Evolutionary conservation across 805 yeast species (phyloP).

Genomic region (Saccharomyces jurei): DNA sequence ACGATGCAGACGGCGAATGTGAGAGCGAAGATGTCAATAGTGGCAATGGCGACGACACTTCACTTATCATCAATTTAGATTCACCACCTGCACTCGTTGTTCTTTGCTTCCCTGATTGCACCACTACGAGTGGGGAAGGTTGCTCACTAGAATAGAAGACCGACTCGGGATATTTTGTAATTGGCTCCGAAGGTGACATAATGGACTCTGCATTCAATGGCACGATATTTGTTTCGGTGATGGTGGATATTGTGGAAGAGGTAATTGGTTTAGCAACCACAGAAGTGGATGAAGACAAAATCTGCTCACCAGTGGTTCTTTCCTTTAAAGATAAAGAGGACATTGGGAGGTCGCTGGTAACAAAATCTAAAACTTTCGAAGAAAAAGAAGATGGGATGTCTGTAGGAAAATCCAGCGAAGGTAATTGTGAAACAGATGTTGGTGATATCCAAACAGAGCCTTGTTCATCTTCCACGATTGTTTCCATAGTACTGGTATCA

Average conservation of each 20-base stretch:
- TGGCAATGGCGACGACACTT: neutral
- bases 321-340: neutral
- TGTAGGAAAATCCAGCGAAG: neutral
- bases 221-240: neutral
- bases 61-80: neutral
- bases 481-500: slow-evolving; percentile 1
- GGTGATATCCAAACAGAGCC: neutral
- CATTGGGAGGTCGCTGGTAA: neutral
- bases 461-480: neutral
- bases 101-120: neutral
- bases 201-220: neutral
- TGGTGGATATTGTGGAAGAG: neutral
- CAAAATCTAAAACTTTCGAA: neutral
- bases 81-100: neutral
- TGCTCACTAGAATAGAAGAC: neutral
- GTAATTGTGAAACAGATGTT: neutral
- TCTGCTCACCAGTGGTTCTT: neutral
- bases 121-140: neutral
- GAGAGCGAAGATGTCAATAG: neutral
- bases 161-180: neutral
- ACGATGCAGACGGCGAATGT: neutral
- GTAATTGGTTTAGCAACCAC: neutral
- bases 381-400: neutral
- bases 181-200: neutral
- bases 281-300: neutral